Evolutionary conservation across 202 grass and related monocot genomes (phyloP), one percentile per base, ranked within the genome.

Genomic region (Miscanthus sacchariflorus): DNA sequence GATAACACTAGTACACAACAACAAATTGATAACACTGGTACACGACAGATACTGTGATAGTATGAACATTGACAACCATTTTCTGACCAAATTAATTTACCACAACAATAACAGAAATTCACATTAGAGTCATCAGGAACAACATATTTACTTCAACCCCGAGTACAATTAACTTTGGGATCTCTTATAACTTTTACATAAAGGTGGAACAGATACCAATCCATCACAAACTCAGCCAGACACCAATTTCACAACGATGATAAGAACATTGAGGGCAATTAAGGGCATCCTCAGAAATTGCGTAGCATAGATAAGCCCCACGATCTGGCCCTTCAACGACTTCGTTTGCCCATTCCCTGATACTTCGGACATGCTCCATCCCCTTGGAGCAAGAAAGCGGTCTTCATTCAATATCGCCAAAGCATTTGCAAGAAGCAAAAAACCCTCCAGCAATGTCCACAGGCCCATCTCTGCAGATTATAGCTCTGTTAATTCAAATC

Each of bases 351-450:
- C 91, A 49, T 84, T 94, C 48, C 89, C 91, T 82, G 94, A 95
- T 82, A 93, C 93, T 84, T 95, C 94, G 56, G 93, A 91, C 92
- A 99, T 93, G 83, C 94, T 96, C 97, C 97, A 99, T 73, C 97
- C 93, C 77, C 84, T 92, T 1, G 93, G 91, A 79, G 90, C 93
- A 59, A 99, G 91, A 80, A 99, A 95, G 7, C 91, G 88, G 13
- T 99, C 97, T 81, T 96, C 94, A 10, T 96, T 99, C 86, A 99
- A 76, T 90, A 96, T 99, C 0, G 94, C 93, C 82, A 99, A 77
- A 5, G 92, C 90, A 92, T 99, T 99, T 25, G 91, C 97, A 45
- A 99, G 83, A 70, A 99, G 93, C 70, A 95, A 56, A 69, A 96
- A 83, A 17, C 94, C 96, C 78, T 95, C 94, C 0, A 99, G 94